Base-by-base conservation (phyloP, 2,329 filamentous ascomycete genomes). In the Nothopassalora personata region DNA sequence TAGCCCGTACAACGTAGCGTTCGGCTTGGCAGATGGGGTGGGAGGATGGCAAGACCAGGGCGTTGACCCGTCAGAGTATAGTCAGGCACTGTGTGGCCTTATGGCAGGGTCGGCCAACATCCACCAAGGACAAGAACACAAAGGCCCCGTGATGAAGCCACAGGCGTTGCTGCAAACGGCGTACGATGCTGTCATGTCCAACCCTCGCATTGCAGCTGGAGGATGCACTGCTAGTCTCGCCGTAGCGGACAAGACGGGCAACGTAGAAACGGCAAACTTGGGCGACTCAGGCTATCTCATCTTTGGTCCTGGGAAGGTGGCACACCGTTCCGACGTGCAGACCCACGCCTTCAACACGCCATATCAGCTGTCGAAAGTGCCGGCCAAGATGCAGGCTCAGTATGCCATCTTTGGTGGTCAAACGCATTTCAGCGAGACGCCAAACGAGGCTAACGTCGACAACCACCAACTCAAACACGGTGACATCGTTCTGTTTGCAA, bases 311-410 rank as follows among this genome's bases (percentile, higher is more conserved):
- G 95, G 93, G 66, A 90, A 89, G 13, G 89, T 99, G 33, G 88
- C 94, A 73, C 84, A 88, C 57, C 87, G 86, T 70, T 96, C 91
- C 1, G 83, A 86, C 51, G 88, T 91, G 27, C 94, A 99, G 75
- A 97, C 91, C 0, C 94, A 99, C 74, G 91, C 88, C 47, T 99
- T 99, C 82, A 99, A 99, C 75, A 97, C 94, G 0, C 94, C 94
- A 0, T 99, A 90, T 71, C 94, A 99, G 74, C 83, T 99, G 45
- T 93, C 91, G 56, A 86, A 96, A 55, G 87, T 97, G 7, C 93
- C 94, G 0, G 84, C 88, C 3, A 85, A 83, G 67, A 87, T 96
- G 75, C 83, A 91, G 58, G 84, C 86, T 23, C 89, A 94, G 68
- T 88, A 91, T 68, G 85, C 86, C 11, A 84, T 90, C 30, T 97